These are phyloP conservation scores for Arthrobotrys pseudoclavata DNA, from an alignment of 2,329 filamentous ascomycete genomes.

Conservation along the genomic window DNA sequence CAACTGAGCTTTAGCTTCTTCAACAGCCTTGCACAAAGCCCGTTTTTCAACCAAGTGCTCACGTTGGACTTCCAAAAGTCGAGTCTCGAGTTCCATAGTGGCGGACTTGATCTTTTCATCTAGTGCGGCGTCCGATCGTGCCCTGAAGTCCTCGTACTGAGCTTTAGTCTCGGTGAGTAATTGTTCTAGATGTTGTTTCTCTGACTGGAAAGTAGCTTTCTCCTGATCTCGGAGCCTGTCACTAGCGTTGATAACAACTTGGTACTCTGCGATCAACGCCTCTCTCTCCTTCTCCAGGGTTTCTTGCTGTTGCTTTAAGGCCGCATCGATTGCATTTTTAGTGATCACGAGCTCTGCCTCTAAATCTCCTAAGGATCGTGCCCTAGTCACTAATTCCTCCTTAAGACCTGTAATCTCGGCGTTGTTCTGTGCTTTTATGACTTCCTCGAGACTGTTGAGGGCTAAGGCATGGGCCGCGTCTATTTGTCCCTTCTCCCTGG, in stretches of 20 bases:
- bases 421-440: conserved; percentile 21
- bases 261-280: conserved; percentile 45
- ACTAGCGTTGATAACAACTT: conserved; percentile 50
- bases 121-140: not conserved
- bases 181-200: conserved; percentile 34
- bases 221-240: conserved; percentile 50
- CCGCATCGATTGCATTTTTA: conserved; percentile 10
- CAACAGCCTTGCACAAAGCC: conserved; percentile 27
- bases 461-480: conserved; percentile 3
- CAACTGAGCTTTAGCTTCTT: conserved; percentile 38
- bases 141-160: conserved; percentile 24
- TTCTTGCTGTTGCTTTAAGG: conserved; percentile 27
- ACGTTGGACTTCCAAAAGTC: not conserved
- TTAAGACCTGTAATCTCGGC: conserved; percentile 21
- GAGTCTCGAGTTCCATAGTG: conserved; percentile 29
- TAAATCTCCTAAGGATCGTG: conserved; percentile 29
- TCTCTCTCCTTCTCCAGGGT: conserved; percentile 51
- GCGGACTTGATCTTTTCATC: conserved; percentile 28
- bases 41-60: conserved; percentile 36
- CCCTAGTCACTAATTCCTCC: conserved; percentile 30
- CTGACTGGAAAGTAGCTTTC: conserved; percentile 29
- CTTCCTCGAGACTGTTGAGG: conserved; percentile 25
- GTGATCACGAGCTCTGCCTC: conserved; percentile 35
- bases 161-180: conserved; percentile 29
- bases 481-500: conserved; percentile 32